A percentile compares a stretch with the other conserved stretches of the same genome.
phyloP scores from a whole-genome alignment of 345 rosid species.

The Aquilaria yunnanensis region DNA sequence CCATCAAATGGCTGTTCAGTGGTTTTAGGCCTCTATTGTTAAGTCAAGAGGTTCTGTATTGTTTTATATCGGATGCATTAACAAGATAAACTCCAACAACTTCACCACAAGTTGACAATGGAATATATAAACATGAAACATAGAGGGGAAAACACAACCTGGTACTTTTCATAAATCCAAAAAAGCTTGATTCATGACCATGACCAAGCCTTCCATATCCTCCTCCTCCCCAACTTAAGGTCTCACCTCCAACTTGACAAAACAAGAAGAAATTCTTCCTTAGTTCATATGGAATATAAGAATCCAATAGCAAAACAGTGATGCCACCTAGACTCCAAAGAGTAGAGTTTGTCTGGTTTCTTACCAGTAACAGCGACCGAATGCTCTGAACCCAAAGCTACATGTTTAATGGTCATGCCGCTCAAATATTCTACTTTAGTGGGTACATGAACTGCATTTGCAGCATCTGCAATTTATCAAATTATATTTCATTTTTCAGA shows the following conservation, averaged over 20 bases:
- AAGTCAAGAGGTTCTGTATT: too few relatives aligned
- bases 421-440: conserved; percentile 69
- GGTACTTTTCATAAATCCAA: conserved; percentile 57
- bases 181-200: conserved; percentile 61
- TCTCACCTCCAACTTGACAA: conserved; percentile 60
- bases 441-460: conserved; percentile 44
- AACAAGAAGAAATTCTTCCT: conserved; percentile 6
- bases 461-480: conserved; percentile 48
- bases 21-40: too few relatives aligned
- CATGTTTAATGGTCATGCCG: conserved; percentile 55
- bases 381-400: conserved; percentile 88
- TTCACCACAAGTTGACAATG: too few relatives aligned
- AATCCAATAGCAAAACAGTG: background rate
- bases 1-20: too few relatives aligned
- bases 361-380: conserved; percentile 86
- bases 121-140: background rate
- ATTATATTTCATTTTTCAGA: conserved; percentile 3
- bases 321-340: conserved; percentile 7
- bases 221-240: conserved; percentile 91
- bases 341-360: conserved; percentile 18
- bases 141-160: conserved; percentile 38
- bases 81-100: too few relatives aligned
- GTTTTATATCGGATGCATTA: too few relatives aligned
- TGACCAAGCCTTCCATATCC: conserved; percentile 92
- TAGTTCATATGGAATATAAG: background rate